Conservation (phyloP, 768 basidiomycete genomes). For the Leccinum rimulosum region DNA sequence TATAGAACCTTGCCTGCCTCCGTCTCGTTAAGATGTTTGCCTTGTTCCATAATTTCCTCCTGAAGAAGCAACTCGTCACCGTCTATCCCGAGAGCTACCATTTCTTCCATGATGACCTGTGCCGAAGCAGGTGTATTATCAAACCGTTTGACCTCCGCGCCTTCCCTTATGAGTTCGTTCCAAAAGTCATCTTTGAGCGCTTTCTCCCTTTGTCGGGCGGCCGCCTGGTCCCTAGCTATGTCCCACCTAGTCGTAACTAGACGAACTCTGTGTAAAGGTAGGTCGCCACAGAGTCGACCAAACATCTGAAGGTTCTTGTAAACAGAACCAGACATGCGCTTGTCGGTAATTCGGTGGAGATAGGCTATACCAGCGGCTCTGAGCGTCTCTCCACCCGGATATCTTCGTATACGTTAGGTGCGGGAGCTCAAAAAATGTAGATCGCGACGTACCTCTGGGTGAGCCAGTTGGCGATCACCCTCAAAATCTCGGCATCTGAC, state of each 20-base stretch:
- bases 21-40: constrained; percentile 20
- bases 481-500: constrained; percentile 9
- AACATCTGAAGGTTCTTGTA: constrained; percentile 34
- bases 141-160: constrained; percentile 4
- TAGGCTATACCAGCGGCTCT: constrained; percentile 34
- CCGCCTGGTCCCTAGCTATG: constrained; percentile 9
- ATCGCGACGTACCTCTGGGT: constrained; percentile 12
- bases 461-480: constrained; percentile 17
- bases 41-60: constrained; percentile 16
- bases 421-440: not conserved
- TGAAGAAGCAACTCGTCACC: no score
- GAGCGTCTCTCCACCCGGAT: not conserved
- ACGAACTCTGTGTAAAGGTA: constrained; percentile 27
- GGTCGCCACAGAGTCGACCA: constrained; percentile 33
- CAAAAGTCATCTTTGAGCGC: constrained; percentile 31
- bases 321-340: constrained; percentile 31
- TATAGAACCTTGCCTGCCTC: constrained; percentile 20
- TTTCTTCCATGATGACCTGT: not conserved
- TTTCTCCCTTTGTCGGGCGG: constrained; percentile 12
- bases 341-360: constrained; percentile 35
- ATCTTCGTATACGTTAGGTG: constrained; percentile 1
- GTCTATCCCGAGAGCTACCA: not conserved
- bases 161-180: not conserved
- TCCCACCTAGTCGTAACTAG: constrained; percentile 41
- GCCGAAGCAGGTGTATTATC: not conserved